Evolutionary conservation across 768 basidiomycete genomes (phyloP), one percentile per base, ranked within the genome.

Genomic region (Suillus lakei): DNA sequence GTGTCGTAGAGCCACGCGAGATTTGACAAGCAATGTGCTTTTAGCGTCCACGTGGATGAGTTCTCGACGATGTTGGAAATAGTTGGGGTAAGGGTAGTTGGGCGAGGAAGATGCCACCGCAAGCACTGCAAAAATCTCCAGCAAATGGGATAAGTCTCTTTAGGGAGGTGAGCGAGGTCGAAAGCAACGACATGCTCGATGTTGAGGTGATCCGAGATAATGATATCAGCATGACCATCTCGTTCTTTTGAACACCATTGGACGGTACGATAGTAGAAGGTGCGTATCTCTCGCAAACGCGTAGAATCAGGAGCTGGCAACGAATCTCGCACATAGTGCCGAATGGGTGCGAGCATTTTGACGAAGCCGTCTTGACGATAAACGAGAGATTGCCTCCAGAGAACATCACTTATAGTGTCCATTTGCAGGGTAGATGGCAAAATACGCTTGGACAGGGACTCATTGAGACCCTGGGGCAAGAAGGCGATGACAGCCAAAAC

Each of bases 401-500:
- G 48, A 7, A 62, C 30, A 16, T 44, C 61, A 1, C 53, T 34
- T 23, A 62, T 28, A 4, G 34, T 5, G 13, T 32, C 44, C 8
- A 62, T 4, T 10, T 51, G 16, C 4, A 44, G 30, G 7, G 34
- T 30, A 0, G 43, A 62, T 38, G 21, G 16, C 13, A 62, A 38
- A 4, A 50, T 32, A 23, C 26, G 2, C 1, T 30, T 62, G 21
- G 61, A 28, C 32, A 48, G 32, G 15, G 12, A 4, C 21, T 50
- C 32, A 2, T 38, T 55, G 43, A 64, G 23, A 18, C 63, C 63
- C 18, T 64, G 63, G 15, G 63, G 63, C 7, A 64, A 23, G 21
- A 64, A 55, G 0, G 55, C 63, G 5, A 58, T n/a, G 26, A 64
- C 32, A 3, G 53, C 41, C 6, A 64, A 34, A 9, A 9, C 32